phyloP scores from a whole-genome alignment of 164 flowering plant species.

The Piper betle region DNA sequence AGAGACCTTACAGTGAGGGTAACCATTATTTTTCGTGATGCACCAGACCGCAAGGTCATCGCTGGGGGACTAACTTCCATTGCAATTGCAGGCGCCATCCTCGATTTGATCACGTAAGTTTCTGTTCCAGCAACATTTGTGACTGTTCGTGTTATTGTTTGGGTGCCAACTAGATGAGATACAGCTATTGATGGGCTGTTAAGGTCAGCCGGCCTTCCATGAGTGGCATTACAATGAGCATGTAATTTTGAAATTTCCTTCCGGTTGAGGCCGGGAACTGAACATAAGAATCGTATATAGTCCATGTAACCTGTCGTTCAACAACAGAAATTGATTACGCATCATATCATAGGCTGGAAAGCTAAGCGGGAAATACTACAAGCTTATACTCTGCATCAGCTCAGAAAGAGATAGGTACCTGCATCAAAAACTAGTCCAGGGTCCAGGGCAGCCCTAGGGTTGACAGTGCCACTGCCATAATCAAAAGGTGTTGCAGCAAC shows the following conservation, averaged over 20 bases:
- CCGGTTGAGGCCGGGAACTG: conserved; percentile 73
- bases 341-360: neutral
- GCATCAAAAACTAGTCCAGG: conserved; percentile 95
- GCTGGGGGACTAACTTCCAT: conserved; percentile 71
- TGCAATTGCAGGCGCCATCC: conserved; percentile 74
- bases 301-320: conserved; percentile 49
- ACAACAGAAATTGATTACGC: no score
- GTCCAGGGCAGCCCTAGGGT: conserved; percentile 85
- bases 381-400: no score
- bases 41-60: conserved; percentile 67
- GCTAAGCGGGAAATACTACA: neutral
- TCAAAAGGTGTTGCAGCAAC: conserved; percentile 89
- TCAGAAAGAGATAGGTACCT: conserved; percentile 25
- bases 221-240: conserved; percentile 55
- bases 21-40: conserved; percentile 51
- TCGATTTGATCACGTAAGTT: conserved; percentile 56
- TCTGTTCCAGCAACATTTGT: conserved; percentile 80
- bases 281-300: conserved; percentile 79
- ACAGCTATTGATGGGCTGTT: conserved; percentile 80
- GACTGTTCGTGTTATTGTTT: conserved; percentile 57
- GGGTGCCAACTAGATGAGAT: conserved; percentile 67
- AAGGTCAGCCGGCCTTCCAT: conserved; percentile 56
- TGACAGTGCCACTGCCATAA: conserved; percentile 91
- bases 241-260: conserved; percentile 46
- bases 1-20: conserved; percentile 61